phyloP scores from a whole-genome alignment of 129 eudicot species.

The Pulicaria dysenterica region DNA sequence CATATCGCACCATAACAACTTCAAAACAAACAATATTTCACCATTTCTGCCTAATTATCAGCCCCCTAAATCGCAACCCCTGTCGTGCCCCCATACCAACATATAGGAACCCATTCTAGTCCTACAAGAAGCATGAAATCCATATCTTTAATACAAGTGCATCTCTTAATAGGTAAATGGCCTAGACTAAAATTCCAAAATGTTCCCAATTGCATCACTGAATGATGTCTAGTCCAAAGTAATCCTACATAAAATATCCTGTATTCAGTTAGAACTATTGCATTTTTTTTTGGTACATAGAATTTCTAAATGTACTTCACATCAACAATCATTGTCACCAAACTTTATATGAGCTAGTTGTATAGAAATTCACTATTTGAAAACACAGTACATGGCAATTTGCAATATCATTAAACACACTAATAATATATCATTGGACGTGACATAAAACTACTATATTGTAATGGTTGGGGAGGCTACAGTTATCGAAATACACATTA shows the following conservation, averaged over 20 bases:
- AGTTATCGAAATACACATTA: constrained; percentile 1
- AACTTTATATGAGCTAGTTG: background rate
- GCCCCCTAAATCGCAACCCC: no score
- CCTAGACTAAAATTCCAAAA: constrained; percentile 9
- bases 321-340: constrained; percentile 5
- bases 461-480: background rate
- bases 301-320: background rate
- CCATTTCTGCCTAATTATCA: no score
- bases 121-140: no score
- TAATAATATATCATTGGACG: background rate
- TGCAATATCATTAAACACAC: constrained; percentile 4
- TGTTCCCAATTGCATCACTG: background rate
- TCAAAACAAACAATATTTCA: no score
- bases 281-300: background rate
- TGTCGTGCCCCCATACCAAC: no score
- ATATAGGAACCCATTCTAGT: no score
- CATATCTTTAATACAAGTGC: no score
- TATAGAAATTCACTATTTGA: constrained; percentile 1
- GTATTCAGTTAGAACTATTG: background rate
- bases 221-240: background rate
- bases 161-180: background rate
- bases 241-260: background rate
- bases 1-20: no score
- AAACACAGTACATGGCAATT: background rate
- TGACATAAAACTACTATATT: constrained; percentile 3